A percentile compares a stretch with the other conserved stretches of the same genome.
Conservation (phyloP, 2,329 filamentous ascomycete species). For the Onygenales sp. region DNA sequence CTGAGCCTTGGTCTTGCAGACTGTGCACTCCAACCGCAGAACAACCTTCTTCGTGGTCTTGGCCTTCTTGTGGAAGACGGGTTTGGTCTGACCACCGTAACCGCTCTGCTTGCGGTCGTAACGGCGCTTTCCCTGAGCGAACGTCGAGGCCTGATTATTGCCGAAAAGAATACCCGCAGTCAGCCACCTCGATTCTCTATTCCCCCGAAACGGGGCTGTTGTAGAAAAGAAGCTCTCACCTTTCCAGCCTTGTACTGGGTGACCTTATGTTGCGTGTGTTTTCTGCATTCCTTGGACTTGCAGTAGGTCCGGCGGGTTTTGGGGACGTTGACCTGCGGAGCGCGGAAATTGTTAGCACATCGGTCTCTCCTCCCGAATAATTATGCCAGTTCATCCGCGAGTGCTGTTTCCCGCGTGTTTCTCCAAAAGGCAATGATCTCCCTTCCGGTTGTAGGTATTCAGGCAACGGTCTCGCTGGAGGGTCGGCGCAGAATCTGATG, state of each 20-base stretch:
- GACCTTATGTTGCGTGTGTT: constrained; percentile 87
- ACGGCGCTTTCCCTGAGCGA: constrained; percentile 98
- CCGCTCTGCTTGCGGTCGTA: constrained; percentile 98
- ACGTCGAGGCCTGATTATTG: constrained; percentile 63
- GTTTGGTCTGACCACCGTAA: constrained; percentile 99
- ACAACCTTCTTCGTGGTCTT: constrained; percentile 99
- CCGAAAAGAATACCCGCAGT: neutral
- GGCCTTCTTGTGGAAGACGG: constrained; percentile 99
- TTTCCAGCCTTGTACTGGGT: constrained; percentile 97
- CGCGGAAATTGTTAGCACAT: constrained; percentile 4
- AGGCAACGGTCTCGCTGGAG: no score
- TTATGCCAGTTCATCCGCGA: no score
- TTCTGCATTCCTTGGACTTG: constrained; percentile 92
- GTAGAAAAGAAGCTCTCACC: constrained; percentile 39
- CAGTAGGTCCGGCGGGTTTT: constrained; percentile 97
- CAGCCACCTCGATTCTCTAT: neutral
- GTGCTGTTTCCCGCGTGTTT: neutral
- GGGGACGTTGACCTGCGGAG: constrained; percentile 81
- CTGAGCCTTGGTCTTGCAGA: constrained; percentile 98
- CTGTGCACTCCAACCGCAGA: constrained; percentile 91
- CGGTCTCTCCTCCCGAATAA: neutral
- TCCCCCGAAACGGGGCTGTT: constrained; percentile 2
- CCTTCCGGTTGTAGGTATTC: constrained; percentile 13
- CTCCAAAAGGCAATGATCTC: neutral
- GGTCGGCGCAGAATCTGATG: no score